Conservation (phyloP, 1,139 yeast genomes). For the Suhomyces kunorum region DNA sequence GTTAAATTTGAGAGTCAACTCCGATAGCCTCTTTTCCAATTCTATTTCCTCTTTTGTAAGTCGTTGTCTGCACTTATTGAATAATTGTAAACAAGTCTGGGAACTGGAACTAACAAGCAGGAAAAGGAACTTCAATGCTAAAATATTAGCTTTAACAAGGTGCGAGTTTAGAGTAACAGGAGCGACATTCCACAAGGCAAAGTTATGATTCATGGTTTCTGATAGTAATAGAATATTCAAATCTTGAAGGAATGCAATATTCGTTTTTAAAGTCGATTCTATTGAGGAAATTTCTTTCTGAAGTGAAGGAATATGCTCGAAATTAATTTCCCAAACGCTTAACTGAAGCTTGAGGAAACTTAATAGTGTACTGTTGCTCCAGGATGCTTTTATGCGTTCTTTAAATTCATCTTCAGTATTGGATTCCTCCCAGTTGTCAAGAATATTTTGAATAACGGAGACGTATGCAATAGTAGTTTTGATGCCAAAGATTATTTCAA, state of each 20-base stretch:
- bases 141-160: neutral
- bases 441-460: neutral
- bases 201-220: neutral
- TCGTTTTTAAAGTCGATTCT: neutral
- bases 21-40: neutral
- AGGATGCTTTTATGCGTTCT: neutral
- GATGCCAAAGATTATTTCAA: slow-evolving; percentile 8
- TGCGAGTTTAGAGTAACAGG: neutral
- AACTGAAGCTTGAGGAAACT: neutral
- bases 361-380: neutral
- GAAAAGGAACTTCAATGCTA: neutral
- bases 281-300: neutral
- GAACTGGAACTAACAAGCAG: neutral
- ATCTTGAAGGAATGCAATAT: neutral
- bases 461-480: slow-evolving; percentile 3
- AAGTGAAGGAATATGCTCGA: neutral
- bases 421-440: neutral
- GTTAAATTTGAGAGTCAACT: neutral
- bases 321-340: neutral
- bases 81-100: neutral
- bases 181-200: neutral
- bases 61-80: neutral
- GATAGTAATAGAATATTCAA: neutral
- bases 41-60: neutral
- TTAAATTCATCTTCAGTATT: neutral